Conservation (phyloP, 495 filamentous ascomycete species). For the Cercophora samala region DNA sequence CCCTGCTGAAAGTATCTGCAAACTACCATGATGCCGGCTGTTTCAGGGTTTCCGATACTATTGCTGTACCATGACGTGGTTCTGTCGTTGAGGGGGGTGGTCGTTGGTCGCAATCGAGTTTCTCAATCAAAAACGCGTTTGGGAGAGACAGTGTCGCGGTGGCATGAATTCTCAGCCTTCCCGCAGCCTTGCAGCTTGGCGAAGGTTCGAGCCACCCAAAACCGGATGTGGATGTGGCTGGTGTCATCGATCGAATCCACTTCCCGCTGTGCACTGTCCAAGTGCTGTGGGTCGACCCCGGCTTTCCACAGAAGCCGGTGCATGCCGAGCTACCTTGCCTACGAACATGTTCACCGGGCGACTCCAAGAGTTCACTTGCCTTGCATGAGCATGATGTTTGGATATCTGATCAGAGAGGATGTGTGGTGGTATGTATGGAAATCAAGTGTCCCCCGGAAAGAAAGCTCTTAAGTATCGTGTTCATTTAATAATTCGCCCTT, state of each 20-base stretch:
- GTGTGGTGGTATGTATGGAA: too few relatives aligned
- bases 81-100: background rate
- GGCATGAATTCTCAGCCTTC: slow-evolving; percentile 1
- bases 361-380: background rate
- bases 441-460: too few relatives aligned
- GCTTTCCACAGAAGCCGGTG: background rate
- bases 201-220: background rate
- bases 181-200: slow-evolving; percentile 21
- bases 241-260: background rate
- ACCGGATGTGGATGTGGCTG: background rate
- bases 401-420: background rate
- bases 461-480: background rate
- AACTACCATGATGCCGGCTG: slow-evolving; percentile 48
- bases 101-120: background rate
- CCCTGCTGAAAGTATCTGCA: slow-evolving; percentile 73
- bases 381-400: background rate
- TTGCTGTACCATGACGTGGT: background rate
- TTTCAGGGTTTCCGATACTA: background rate
- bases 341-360: background rate
- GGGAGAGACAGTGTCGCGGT: slow-evolving; percentile 1
- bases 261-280: background rate
- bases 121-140: background rate
- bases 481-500: background rate
- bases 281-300: background rate
- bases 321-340: background rate